phyloP scores from a whole-genome alignment of 73 alveolate genomes.

The Tetrahymena elliotti region DNA sequence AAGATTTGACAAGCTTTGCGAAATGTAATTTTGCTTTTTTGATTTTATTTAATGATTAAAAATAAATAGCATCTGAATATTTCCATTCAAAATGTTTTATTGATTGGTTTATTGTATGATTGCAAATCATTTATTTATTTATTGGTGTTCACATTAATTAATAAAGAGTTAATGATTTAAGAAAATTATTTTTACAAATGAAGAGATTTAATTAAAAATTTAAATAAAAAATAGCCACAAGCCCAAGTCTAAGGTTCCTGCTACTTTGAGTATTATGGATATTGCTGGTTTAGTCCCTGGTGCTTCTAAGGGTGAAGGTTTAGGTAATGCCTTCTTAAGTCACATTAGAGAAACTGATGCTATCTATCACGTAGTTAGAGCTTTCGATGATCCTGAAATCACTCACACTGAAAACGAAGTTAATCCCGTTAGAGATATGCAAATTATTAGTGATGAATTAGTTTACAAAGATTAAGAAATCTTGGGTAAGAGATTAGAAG shows the following conservation, averaged over 20 bases:
- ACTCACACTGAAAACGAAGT: constrained; percentile 95
- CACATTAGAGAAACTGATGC: constrained; percentile 96
- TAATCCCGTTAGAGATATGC: constrained; percentile 94
- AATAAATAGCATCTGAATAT: neutral
- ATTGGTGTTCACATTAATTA: no score
- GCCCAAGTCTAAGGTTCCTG: constrained; percentile 87
- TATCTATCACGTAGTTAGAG: constrained; percentile 90
- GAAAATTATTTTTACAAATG: no score
- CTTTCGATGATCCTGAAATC: constrained; percentile 88
- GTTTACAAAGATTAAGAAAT: constrained; percentile 80
- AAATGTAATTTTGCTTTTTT: neutral
- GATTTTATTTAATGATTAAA: neutral
- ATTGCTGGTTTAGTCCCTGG: constrained; percentile 97
- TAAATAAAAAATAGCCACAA: constrained; percentile 9
- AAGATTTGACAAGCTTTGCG: constrained; percentile 74
- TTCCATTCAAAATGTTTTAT: no score
- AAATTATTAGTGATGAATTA: constrained; percentile 83
- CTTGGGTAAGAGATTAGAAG: constrained; percentile 61
- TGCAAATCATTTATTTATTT: no score
- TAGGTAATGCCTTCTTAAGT: constrained; percentile 95
- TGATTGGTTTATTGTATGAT: no score
- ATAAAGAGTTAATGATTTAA: no score
- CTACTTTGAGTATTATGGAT: constrained; percentile 84
- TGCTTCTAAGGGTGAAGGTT: constrained; percentile 97
- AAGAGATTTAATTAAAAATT: no score